Evolutionary conservation across 352 stramenopile species (phyloP), one percentile per base, ranked within the genome.

Genomic region (Aphanomyces invadans): DNA sequence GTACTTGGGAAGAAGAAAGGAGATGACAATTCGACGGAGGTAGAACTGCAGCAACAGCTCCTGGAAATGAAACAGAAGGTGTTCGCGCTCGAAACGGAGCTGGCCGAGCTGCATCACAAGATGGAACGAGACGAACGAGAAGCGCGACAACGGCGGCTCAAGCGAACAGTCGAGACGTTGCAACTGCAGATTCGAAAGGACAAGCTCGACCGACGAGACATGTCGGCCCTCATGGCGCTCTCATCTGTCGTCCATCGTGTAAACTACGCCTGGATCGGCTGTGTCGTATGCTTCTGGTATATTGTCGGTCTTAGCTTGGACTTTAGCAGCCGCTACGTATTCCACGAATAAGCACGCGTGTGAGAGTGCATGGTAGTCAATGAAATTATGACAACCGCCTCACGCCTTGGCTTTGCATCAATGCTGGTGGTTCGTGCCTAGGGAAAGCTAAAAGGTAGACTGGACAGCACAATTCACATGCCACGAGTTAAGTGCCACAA

Each of bases 91-190:
- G 49, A 57, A 38, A 57, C 36, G 49, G 49, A 57, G 29, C 49
- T 57, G 11, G 49, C 49, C 11, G 49, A 57, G 29, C 49, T 57
- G 12, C 49, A 57, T 32, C 49, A 57, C 49, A 57, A 57, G 49
- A 57, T 57, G 49, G 19, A 36, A n/a, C 49, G 49, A 15, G 49
- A 57, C 49, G 49, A 57, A 26, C 49, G 49, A 26, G 49, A 57
- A 57, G 49, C 49, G 25, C 19, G 49, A 11, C 49, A 57, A 32
- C 49, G 49, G 7, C 49, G 49, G 23, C 49, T 57, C 49, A 57
- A 57, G 29, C 25, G 25, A 17, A 57, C 49, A 21, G 49, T 57
- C 49, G 49, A 57, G 49, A 21, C 49, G 17, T 33, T 57, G 49
- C 49, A 57, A 26, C 15, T 57, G 11, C 49, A 57, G 23, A 57